Evolutionary conservation across 805 yeast species (phyloP), one percentile per base, ranked within the genome.

Genomic region (Kluyveromyces lactis): DNA sequence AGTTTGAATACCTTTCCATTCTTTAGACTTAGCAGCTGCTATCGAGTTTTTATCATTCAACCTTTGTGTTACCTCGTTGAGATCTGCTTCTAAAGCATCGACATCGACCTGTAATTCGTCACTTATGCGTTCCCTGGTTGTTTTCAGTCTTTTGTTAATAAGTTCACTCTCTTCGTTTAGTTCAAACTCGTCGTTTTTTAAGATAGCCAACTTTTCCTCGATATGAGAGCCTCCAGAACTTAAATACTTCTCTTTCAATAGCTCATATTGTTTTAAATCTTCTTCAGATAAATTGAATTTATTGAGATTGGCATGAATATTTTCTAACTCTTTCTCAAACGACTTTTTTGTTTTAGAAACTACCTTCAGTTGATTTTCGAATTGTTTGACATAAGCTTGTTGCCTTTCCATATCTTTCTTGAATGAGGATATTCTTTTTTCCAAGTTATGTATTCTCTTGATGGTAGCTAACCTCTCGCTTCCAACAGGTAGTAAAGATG

Each of bases 401-500:
- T 84, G 89, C 36, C 74, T 66, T 4, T 63, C 62, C 12, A 72
- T 58, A 50, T 86, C 95, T 2, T 52, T 53, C 2, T 59, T 43
- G 16, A 85, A 56, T 32, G 76, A 75, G 19, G 59, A 64, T 4
- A 75, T 62, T 52, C 79, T 74, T 27, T 63, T 64, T 36, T 68
- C 68, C 33, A 69, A 64, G 27, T 69, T 69, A 5, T 52, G 50
- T 2, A 77, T 61, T 45, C 77, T 79, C 36, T 67, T 67, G 9
- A 54, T 48, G 0, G 73, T 49, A 8, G 80, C 66, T 9, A 66
- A 65, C 40, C 71, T 71, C 44, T 76, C 77, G 6, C 86, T 73
- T 24, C 69, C 71, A 4, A 81, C 54, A 1, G 95, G 94, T 21
- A 82, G 68, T 37, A 83, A 49, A 5, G 71, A 69, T 21, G 74